Conservation (phyloP, 2,329 filamentous ascomycete species). For the Bimuria novae-zelandiae region DNA sequence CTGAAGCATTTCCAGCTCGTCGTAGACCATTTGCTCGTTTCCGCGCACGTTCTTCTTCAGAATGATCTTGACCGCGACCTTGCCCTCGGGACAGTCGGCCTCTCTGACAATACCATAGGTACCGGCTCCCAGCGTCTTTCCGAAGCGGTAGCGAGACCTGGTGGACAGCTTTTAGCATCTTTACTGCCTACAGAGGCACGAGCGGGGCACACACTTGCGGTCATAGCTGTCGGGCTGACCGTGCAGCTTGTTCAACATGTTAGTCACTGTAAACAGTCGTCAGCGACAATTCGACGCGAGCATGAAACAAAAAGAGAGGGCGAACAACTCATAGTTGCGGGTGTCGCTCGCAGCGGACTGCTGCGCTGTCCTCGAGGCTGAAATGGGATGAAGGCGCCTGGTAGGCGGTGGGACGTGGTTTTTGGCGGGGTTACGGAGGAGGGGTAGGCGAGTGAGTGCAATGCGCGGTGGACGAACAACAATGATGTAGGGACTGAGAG, state of each 20-base stretch:
- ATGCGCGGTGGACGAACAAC: slow-evolving; percentile 21
- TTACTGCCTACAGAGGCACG: slow-evolving; percentile 22
- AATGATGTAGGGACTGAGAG: not conserved
- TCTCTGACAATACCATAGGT: slow-evolving; percentile 98
- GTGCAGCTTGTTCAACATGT: slow-evolving; percentile 93
- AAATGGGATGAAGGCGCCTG: slow-evolving; percentile 35
- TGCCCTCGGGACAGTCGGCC: slow-evolving; percentile 80
- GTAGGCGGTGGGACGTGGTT: slow-evolving; percentile 31
- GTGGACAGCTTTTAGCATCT: slow-evolving; percentile 34
- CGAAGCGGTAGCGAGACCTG: slow-evolving; percentile 88
- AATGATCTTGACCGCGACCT: slow-evolving; percentile 98
- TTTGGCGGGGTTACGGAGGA: slow-evolving; percentile 34
- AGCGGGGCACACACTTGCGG: slow-evolving; percentile 73
- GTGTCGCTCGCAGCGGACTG: slow-evolving; percentile 32
- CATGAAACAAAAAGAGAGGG: slow-evolving; percentile 13
- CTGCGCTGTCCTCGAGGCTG: slow-evolving; percentile 37
- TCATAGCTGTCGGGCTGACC: slow-evolving; percentile 98
- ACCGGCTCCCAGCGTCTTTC: slow-evolving; percentile 89
- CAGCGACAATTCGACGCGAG: slow-evolving; percentile 19
- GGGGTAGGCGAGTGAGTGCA: slow-evolving; percentile 30
- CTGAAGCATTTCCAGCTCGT: slow-evolving; percentile 93
- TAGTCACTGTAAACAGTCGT: slow-evolving; percentile 64
- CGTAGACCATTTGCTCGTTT: slow-evolving; percentile 98
- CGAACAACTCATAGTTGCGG: slow-evolving; percentile 43
- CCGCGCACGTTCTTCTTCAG: slow-evolving; percentile 99